phyloP scores from a whole-genome alignment of 148 eudicot species.

The Rhododendron kiyosumense region DNA sequence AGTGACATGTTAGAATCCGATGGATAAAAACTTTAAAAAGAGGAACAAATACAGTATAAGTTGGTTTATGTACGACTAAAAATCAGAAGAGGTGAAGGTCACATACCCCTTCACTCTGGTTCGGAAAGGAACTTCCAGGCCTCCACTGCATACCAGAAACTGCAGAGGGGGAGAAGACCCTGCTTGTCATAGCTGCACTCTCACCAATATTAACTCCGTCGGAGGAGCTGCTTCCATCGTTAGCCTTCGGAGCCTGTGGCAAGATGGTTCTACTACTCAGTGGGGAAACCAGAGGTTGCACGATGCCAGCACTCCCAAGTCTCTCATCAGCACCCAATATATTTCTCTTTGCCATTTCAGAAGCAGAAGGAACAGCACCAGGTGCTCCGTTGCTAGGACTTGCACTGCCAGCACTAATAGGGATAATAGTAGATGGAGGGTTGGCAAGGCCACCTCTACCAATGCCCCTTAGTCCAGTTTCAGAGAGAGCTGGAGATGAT shows the following conservation, averaged over 20 bases:
- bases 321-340: slow-evolving; percentile 73
- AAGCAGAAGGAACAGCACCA: slow-evolving; percentile 50
- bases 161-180: slow-evolving; percentile 62
- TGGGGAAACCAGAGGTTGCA: slow-evolving; percentile 40
- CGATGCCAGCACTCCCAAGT: slow-evolving; percentile 55
- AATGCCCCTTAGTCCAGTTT: slow-evolving; percentile 49
- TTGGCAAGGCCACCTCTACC: slow-evolving; percentile 58
- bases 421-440: slow-evolving; percentile 42
- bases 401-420: slow-evolving; percentile 48
- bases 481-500: slow-evolving; percentile 64
- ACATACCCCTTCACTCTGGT: slow-evolving; percentile 80
- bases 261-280: slow-evolving; percentile 39
- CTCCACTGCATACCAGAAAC: slow-evolving; percentile 93
- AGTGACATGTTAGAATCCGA: background rate
- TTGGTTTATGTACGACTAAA: background rate
- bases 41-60: background rate
- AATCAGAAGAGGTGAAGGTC: background rate
- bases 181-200: slow-evolving; percentile 51
- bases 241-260: slow-evolving; percentile 36
- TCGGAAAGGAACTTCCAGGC: slow-evolving; percentile 88
- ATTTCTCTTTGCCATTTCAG: slow-evolving; percentile 75
- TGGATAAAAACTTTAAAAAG: background rate
- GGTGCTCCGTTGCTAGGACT: slow-evolving; percentile 49
- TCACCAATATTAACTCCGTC: slow-evolving; percentile 46
- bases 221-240: slow-evolving; percentile 35